Evolutionary conservation across 2,329 filamentous ascomycete genomes (phyloP).

Genomic region (Cercospora beticola): DNA sequence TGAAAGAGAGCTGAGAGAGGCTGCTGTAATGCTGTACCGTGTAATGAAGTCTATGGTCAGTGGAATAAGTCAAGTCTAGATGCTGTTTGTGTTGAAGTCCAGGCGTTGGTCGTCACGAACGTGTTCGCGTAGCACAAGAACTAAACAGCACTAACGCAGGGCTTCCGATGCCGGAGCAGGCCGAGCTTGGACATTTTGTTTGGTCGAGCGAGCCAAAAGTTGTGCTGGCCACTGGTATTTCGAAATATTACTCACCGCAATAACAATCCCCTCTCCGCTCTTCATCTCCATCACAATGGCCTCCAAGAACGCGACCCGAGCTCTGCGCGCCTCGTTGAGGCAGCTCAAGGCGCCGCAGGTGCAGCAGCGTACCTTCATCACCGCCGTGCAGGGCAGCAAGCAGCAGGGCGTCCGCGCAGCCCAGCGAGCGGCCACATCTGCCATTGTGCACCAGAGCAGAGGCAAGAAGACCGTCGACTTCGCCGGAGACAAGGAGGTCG

Average conservation of each 20-base stretch:
- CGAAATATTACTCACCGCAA: conserved; percentile 9
- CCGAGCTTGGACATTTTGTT: background rate
- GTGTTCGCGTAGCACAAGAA: background rate
- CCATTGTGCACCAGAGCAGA: conserved; percentile 63
- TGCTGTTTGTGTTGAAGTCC: background rate
- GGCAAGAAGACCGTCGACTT: conserved; percentile 99
- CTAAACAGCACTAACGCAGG: background rate
- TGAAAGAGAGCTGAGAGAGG: background rate
- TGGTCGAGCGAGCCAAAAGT: background rate
- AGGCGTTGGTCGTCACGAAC: background rate
- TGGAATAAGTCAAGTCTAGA: background rate
- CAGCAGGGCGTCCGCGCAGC: conserved; percentile 43
- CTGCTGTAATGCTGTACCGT: background rate
- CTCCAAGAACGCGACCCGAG: conserved; percentile 68
- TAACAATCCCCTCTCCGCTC: conserved; percentile 10
- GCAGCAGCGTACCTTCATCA: conserved; percentile 59
- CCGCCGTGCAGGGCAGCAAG: conserved; percentile 54
- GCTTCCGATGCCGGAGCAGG: background rate
- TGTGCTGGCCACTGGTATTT: conserved; percentile 3
- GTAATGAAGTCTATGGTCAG: background rate
- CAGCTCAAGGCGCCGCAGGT: conserved; percentile 53
- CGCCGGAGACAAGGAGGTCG: conserved; percentile 88
- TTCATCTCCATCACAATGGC: conserved; percentile 58
- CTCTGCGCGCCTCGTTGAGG: conserved; percentile 58
- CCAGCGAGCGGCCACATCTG: conserved; percentile 47